Evolutionary conservation across 2,329 filamentous ascomycete species (phyloP).

Genomic region (Tolypocladium pustulatum): DNA sequence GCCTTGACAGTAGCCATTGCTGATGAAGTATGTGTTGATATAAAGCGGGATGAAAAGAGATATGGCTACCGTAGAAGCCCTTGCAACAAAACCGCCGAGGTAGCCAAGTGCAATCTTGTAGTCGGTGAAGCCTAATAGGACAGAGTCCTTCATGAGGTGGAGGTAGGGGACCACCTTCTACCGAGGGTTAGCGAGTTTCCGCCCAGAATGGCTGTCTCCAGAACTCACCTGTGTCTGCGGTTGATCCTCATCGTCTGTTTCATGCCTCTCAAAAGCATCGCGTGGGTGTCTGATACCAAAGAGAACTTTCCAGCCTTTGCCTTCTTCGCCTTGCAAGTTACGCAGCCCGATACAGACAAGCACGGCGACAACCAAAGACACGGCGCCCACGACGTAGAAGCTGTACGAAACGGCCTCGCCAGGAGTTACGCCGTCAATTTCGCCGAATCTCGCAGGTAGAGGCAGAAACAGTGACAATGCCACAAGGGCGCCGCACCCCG

Average conservation of each 20-base stretch:
- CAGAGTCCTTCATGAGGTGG: slow-evolving; percentile 49
- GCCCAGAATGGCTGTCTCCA: background rate
- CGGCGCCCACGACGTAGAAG: slow-evolving; percentile 73
- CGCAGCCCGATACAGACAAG: slow-evolving; percentile 72
- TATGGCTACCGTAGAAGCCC: slow-evolving; percentile 89
- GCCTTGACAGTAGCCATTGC: slow-evolving; percentile 66
- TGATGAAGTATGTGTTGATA: slow-evolving; percentile 83
- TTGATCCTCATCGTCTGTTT: slow-evolving; percentile 8
- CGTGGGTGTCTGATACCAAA: slow-evolving; percentile 27
- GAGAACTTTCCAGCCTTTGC: slow-evolving; percentile 58
- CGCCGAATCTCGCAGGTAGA: slow-evolving; percentile 68
- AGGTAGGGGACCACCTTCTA: slow-evolving; percentile 42
- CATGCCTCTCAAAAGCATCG: slow-evolving; percentile 10
- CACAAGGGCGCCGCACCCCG: slow-evolving; percentile 81
- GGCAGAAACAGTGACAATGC: slow-evolving; percentile 77
- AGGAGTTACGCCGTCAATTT: slow-evolving; percentile 59
- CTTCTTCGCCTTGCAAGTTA: slow-evolving; percentile 59
- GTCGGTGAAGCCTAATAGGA: slow-evolving; percentile 64
- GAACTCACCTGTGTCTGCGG: slow-evolving; percentile 15
- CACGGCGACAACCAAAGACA: slow-evolving; percentile 62
- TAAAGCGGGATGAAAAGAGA: slow-evolving; percentile 90
- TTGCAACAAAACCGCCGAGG: slow-evolving; percentile 85
- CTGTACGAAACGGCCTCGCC: slow-evolving; percentile 68
- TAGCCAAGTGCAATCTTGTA: slow-evolving; percentile 78
- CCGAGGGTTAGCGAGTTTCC: background rate